A percentile compares a stretch with the other conserved stretches of the same genome.
Conservation (phyloP, 1,284 basidiomycete genomes). For the Schizopora paradoxa region DNA sequence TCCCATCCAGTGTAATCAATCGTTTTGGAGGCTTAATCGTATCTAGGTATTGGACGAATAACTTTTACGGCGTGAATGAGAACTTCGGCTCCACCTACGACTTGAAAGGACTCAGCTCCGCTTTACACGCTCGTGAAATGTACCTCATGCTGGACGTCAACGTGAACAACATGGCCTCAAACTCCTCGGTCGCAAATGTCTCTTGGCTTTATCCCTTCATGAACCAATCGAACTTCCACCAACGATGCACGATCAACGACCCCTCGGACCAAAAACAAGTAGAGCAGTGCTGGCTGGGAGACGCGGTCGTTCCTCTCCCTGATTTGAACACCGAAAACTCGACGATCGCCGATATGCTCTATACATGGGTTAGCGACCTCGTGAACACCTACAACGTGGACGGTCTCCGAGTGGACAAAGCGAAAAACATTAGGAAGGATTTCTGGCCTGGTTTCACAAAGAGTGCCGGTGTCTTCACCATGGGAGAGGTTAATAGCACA, state of each 20-base stretch:
- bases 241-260: constrained; percentile 8
- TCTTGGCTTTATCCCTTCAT: constrained; percentile 18
- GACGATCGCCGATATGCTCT: constrained; percentile 30
- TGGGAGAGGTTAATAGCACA: constrained; percentile 39
- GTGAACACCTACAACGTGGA: constrained; percentile 34
- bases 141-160: constrained; percentile 44
- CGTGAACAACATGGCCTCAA: constrained; percentile 38
- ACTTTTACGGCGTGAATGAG: constrained; percentile 31
- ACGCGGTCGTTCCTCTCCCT: constrained; percentile 29
- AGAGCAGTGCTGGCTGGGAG: constrained; percentile 40
- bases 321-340: constrained; percentile 41
- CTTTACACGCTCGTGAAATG: constrained; percentile 38
- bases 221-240: constrained; percentile 4
- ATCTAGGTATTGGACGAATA: constrained; percentile 31
- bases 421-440: constrained; percentile 40
- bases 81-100: constrained; percentile 37
- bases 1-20: background rate
- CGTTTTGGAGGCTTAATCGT: background rate
- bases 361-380: constrained; percentile 36
- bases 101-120: constrained; percentile 33
- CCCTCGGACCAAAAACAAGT: constrained; percentile 33
- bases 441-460: constrained; percentile 40
- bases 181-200: constrained; percentile 22
- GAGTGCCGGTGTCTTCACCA: constrained; percentile 35
- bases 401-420: constrained; percentile 38